These are phyloP conservation scores for Gossypium laxum DNA, from an alignment of 441 rosid species.

Conservation along the genomic window DNA sequence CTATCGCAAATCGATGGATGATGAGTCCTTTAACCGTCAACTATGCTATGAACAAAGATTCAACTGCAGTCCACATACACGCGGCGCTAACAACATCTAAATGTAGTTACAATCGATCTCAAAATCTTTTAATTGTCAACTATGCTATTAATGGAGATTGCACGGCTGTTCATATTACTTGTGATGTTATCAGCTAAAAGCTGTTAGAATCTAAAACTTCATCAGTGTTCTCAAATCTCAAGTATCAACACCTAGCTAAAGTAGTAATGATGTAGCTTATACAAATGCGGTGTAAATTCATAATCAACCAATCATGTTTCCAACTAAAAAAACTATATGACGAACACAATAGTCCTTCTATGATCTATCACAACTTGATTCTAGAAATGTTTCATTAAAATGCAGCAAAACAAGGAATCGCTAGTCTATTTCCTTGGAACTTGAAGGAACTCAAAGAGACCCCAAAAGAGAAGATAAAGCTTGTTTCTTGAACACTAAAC, in stretches of 20 bases:
- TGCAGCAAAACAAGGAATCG: not conserved
- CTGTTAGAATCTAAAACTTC: not conserved
- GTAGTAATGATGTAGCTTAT: not conserved
- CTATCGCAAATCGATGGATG: not conserved
- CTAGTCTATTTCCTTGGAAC: not conserved
- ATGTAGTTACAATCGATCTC: not conserved
- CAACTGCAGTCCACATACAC: not conserved
- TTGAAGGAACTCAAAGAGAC: not conserved
- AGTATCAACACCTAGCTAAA: not conserved
- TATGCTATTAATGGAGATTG: not conserved
- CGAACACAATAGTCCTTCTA: not conserved
- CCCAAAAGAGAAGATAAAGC: not conserved
- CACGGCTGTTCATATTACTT: not conserved
- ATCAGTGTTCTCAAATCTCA: not conserved
- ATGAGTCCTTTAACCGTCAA: not conserved
- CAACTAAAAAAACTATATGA: slow-evolving; percentile 3
- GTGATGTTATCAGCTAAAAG: not conserved
- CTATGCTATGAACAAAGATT: not conserved
- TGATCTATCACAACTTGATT: not conserved
- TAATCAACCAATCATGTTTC: not conserved
- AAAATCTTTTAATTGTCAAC: not conserved
- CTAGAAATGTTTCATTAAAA: not conserved
- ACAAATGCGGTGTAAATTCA: slow-evolving; percentile 6
- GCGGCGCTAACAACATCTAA: not conserved
- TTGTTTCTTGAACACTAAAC: not conserved